Evolutionary conservation across 164 flowering plant species (phyloP).

Genomic region (Sedum album): DNA sequence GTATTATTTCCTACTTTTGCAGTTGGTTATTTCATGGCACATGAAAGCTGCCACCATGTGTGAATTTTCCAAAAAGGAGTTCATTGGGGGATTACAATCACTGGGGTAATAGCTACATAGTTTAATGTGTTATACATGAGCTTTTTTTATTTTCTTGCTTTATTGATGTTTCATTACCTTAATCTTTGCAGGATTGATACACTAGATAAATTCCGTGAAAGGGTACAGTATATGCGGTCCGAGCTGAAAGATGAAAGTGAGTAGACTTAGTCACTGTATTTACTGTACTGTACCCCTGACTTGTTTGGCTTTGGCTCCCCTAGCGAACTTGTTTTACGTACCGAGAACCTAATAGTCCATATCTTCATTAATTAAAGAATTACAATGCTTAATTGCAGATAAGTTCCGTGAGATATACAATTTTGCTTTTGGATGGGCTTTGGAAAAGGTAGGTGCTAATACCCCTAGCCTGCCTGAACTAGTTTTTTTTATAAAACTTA

Average conservation of each 20-base stretch:
- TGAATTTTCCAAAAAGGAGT: constrained; percentile 94
- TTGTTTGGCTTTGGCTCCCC: not conserved
- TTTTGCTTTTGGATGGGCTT: constrained; percentile 98
- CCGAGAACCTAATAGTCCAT: not conserved
- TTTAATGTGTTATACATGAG: not conserved
- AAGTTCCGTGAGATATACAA: constrained; percentile 91
- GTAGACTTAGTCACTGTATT: constrained; percentile 13
- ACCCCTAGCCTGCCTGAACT: too few relatives aligned
- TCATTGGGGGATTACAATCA: constrained; percentile 75
- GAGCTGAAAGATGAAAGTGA: constrained; percentile 94
- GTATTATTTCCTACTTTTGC: constrained; percentile 13
- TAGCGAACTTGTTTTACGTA: not conserved
- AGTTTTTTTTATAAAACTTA: too few relatives aligned
- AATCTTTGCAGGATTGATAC: constrained; percentile 78
- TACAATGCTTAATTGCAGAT: constrained; percentile 37
- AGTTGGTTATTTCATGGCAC: constrained; percentile 98
- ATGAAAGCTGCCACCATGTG: constrained; percentile 99
- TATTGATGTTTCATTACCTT: not conserved
- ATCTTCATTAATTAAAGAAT: not conserved
- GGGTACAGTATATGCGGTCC: constrained; percentile 70
- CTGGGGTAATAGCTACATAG: constrained; percentile 47
- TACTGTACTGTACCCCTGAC: not conserved
- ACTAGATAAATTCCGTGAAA: constrained; percentile 80
- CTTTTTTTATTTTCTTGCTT: not conserved
- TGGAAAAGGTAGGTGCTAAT: constrained; percentile 65